Percentiles rank a stretch among this genome's conserved stretches.
phyloP scores from a whole-genome alignment of 2,329 filamentous ascomycete genomes.

The Aspergillus flavus region DNA sequence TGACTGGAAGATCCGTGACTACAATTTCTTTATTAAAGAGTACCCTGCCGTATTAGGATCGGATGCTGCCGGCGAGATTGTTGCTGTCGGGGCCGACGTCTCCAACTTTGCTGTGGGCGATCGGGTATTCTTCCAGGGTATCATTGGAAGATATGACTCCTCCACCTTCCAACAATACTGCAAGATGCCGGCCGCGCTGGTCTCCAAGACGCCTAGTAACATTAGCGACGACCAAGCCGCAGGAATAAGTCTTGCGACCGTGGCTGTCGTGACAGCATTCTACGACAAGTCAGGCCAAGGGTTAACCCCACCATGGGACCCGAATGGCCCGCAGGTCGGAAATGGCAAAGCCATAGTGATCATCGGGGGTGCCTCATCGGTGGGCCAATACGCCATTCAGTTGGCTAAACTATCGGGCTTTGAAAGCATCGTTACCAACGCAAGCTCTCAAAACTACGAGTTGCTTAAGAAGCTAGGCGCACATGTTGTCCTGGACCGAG shows the following conservation, averaged over 20 bases:
- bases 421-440: conserved; percentile 35
- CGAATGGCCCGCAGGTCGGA: conserved; percentile 23
- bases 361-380: conserved; percentile 39
- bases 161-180: conserved; percentile 44
- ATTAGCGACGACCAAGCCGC: conserved; percentile 35
- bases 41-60: conserved; percentile 21
- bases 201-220: conserved; percentile 33
- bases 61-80: conserved; percentile 25
- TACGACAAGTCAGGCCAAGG: conserved; percentile 23
- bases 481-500: conserved; percentile 31
- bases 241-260: conserved; percentile 26
- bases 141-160: conserved; percentile 31
- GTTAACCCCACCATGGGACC: conserved; percentile 34
- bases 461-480: conserved; percentile 25
- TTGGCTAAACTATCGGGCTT: conserved; percentile 38
- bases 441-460: conserved; percentile 30
- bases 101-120: conserved; percentile 24
- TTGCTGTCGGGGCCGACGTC: conserved; percentile 23
- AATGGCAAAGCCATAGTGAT: conserved; percentile 27
- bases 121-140: conserved; percentile 40
- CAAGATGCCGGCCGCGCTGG: conserved; percentile 36
- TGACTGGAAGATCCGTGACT: conserved; percentile 35
- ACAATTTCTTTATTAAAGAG: conserved; percentile 23
- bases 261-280: conserved; percentile 22
- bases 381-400: conserved; percentile 40